phyloP scores from a whole-genome alignment of 768 basidiomycete genomes.

The Suillus cothurnatus region DNA sequence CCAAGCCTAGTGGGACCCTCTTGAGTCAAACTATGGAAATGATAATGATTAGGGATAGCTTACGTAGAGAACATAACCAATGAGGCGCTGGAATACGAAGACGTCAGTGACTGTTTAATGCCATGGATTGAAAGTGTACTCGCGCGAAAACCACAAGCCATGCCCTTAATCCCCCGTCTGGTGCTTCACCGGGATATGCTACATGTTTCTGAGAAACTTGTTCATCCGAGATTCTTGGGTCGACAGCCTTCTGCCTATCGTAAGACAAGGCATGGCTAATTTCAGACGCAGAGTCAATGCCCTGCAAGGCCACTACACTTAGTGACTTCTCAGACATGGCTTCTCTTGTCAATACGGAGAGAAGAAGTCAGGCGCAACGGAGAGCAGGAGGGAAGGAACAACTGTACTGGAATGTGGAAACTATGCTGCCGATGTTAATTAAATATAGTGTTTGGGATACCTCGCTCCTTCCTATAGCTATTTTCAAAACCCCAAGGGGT shows the following conservation, averaged over 20 bases:
- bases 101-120: conserved; percentile 22
- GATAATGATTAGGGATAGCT: neutral
- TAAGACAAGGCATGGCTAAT: neutral
- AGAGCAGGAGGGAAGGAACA: neutral
- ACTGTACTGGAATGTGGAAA: neutral
- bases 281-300: neutral
- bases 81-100: conserved; percentile 41
- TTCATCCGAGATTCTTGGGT: neutral
- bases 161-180: conserved; percentile 33
- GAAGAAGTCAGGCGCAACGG: neutral
- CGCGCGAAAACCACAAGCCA: conserved; percentile 33
- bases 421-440: neutral
- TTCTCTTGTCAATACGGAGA: neutral
- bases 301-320: neutral
- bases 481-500: neutral
- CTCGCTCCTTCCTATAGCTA: neutral
- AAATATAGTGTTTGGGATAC: neutral
- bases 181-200: conserved; percentile 25
- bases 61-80: neutral
- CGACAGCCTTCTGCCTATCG: neutral
- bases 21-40: neutral
- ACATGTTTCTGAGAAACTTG: conserved; percentile 12
- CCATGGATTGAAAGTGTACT: conserved; percentile 13
- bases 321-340: neutral
- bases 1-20: conserved; percentile 50